Base-by-base conservation (phyloP, 1,139 yeast species). In the Hyphopichia pseudoburtonii region DNA sequence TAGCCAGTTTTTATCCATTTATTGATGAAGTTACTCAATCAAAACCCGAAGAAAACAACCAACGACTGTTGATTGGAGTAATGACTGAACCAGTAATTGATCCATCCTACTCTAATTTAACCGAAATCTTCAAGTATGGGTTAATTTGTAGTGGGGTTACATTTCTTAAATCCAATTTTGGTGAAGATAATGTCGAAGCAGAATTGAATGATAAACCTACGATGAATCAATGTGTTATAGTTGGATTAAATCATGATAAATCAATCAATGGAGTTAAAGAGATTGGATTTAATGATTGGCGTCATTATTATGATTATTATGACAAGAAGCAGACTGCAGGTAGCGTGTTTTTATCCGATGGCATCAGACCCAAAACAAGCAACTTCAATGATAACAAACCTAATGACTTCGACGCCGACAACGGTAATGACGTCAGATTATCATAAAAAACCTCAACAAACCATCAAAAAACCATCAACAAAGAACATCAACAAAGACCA, bases 71-170 rank as follows among this genome's bases (percentile, higher is more conserved):
- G 18, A 64, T 76, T 17, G 83, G 83, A 8, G 82, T 80, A 1
- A 62, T 80, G n/a, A 64, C 79, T 22, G 83, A 80, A 2, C 71
- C 81, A 1, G 66, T 79, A 15, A 73, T 78, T 24, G 82, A 78
- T 46, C 78, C 78, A 16, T 67, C 70, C 42, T 79, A 78, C 53
- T 67, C 76, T 17, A 77, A 75, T 41, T 65, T 78, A 47, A 70
- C 77, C 4, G 79, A 76, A 36, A 77, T 78, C 4, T 75, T 79
- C 54, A 74, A 72, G 39, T 65, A 73, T 44, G 86, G 85, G 2
- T 64, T 80, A 38, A 72, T 80, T 6, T 77, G 83, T 45, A 74
- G 83, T 41, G 83, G 78, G 3, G 74, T 80, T 26, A 73, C 82
- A 4, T 74, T 70, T 45, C 63, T 78, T 41, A 76, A 76, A 40